Percentiles rank a stretch among this genome's conserved stretches.
These are phyloP conservation scores for Pyrenochaeta sp. DNA, from an alignment of 2,329 filamentous ascomycete species.

Conservation along the genomic window DNA sequence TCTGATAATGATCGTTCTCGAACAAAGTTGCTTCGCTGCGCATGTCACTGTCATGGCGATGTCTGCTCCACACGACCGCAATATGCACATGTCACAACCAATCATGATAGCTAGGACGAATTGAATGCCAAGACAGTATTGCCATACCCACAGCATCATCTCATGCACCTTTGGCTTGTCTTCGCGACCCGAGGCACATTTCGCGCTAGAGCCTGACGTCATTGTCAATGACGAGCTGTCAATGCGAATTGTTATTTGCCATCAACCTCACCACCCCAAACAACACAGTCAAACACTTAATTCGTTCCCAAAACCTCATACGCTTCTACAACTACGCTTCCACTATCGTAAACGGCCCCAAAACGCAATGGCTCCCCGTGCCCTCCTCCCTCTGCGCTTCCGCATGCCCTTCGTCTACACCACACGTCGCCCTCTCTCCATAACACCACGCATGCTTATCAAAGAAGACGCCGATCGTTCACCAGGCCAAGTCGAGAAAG, in stretches of 20 bases:
- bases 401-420: conserved; percentile 5
- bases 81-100: too few species aligned
- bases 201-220: not conserved
- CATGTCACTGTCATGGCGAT: not conserved
- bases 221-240: not conserved
- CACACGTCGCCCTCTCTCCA: conserved; percentile 40
- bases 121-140: too few species aligned
- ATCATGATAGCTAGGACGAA: too few species aligned
- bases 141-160: too few species aligned
- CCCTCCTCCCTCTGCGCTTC: conserved; percentile 14
- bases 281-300: not conserved
- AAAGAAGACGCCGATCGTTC: conserved; percentile 53
- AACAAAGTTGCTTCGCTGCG: not conserved
- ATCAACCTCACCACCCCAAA: not conserved
- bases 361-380: conserved; percentile 24
- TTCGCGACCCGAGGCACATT: not conserved
- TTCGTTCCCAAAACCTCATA: too few species aligned
- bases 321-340: not conserved
- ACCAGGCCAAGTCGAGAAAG: conserved; percentile 52
- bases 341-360: not conserved
- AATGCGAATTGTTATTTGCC: not conserved
- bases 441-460: conserved; percentile 41
- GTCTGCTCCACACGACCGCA: too few species aligned
- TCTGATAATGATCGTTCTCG: not conserved
- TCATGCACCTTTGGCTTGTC: not conserved